Evolutionary conservation across 306 rosid genomes (phyloP).

Genomic region (Sindora glabra): DNA sequence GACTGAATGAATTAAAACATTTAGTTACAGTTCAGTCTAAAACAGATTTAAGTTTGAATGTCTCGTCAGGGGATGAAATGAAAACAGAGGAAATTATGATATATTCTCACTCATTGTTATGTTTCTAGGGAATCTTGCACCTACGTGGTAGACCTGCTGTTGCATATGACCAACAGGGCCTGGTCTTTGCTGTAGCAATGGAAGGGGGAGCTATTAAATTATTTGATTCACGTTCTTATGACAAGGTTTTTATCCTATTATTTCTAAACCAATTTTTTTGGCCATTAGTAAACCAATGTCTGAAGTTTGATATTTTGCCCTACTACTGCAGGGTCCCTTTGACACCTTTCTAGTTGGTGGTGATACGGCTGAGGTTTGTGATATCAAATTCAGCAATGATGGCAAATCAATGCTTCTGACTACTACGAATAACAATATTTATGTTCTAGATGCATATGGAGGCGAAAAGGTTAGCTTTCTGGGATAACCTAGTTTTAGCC

Average conservation of each 20-base stretch:
- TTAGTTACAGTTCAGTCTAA: constrained; percentile 10
- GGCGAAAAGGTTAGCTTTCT: constrained; percentile 74
- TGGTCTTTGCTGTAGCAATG: constrained; percentile 98
- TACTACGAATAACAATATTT: constrained; percentile 71
- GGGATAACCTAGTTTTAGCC: not conserved
- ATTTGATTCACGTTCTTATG: constrained; percentile 93
- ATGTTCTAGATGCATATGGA: constrained; percentile 91
- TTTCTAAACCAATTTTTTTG: constrained; percentile 6
- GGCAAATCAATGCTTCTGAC: constrained; percentile 97
- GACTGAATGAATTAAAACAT: not conserved
- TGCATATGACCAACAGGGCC: constrained; percentile 98
- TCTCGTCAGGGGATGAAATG: not conserved
- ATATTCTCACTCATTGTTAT: constrained; percentile 46
- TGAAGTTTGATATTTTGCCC: constrained; percentile 12
- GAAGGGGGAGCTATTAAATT: constrained; percentile 98
- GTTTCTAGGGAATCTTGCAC: constrained; percentile 78
- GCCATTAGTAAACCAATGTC: constrained; percentile 1
- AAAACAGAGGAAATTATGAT: constrained; percentile 17
- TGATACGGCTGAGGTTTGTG: constrained; percentile 93
- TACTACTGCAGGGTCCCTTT: constrained; percentile 75
- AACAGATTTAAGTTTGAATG: not conserved
- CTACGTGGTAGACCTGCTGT: constrained; percentile 95
- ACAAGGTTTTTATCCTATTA: constrained; percentile 58
- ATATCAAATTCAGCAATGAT: constrained; percentile 92
- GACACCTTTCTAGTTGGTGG: constrained; percentile 98